Conservation (phyloP, 1,284 basidiomycete genomes). For the Neonothopanus nambi region DNA sequence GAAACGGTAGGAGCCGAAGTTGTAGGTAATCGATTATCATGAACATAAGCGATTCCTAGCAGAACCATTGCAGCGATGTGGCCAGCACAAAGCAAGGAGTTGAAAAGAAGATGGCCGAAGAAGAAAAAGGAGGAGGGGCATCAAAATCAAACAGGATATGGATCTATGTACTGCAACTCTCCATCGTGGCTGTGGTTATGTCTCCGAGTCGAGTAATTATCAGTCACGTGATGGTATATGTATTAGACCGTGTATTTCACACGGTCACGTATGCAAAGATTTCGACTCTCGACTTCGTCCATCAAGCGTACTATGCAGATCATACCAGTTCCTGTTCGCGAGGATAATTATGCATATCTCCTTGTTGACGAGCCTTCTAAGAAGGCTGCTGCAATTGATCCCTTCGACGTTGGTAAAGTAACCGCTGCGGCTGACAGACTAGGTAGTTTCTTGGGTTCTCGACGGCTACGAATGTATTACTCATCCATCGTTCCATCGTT, state of each 20-base stretch:
- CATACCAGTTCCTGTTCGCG: constrained; percentile 73
- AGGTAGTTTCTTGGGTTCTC: constrained; percentile 19
- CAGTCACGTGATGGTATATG: neutral
- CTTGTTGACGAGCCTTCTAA: constrained; percentile 73
- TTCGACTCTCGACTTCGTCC: constrained; percentile 6
- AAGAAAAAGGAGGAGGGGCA: neutral
- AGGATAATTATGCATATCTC: constrained; percentile 90
- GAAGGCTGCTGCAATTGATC: constrained; percentile 78
- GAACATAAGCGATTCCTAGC: neutral
- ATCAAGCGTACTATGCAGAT: constrained; percentile 57
- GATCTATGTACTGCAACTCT: neutral
- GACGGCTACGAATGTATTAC: neutral
- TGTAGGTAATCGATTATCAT: neutral
- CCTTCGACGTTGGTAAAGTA: constrained; percentile 82
- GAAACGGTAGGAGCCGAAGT: no score
- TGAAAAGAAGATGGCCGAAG: constrained; percentile 7
- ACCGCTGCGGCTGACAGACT: constrained; percentile 63
- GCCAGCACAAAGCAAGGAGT: constrained; percentile 15
- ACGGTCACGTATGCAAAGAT: neutral
- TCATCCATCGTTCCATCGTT: neutral
- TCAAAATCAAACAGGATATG: neutral
- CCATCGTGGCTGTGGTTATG: neutral
- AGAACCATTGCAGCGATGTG: constrained; percentile 16
- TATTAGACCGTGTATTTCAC: neutral
- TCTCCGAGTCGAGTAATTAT: neutral